Evolutionary conservation across 768 basidiomycete species (phyloP).

Genomic region (Fomitopsis serialis): DNA sequence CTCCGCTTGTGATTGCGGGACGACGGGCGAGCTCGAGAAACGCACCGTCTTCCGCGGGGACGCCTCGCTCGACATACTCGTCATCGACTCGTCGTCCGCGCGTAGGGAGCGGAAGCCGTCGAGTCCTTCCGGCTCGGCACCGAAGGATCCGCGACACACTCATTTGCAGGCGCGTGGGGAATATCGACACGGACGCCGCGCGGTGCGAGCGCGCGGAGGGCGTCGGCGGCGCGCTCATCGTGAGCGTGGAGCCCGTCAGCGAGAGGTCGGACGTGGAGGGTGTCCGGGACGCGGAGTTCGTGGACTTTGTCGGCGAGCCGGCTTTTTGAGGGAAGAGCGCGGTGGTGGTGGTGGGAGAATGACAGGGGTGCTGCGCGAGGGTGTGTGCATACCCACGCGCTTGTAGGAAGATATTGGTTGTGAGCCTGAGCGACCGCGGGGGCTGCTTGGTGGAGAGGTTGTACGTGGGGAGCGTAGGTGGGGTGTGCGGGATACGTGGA

Average conservation of each 20-base stretch:
- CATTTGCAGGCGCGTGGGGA: slow-evolving; percentile 31
- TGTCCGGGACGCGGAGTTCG: slow-evolving; percentile 23
- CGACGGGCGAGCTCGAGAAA: slow-evolving; percentile 32
- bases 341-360: slow-evolving; percentile 41
- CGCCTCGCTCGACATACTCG: slow-evolving; percentile 11
- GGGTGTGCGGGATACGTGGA: slow-evolving; percentile 72
- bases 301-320: slow-evolving; percentile 32
- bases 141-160: slow-evolving; percentile 51
- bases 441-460: background rate
- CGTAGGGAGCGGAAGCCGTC: slow-evolving; percentile 16
- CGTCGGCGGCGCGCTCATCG: slow-evolving; percentile 31
- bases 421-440: slow-evolving; percentile 2
- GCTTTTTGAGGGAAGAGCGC: slow-evolving; percentile 64
- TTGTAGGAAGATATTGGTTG: slow-evolving; percentile 1
- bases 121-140: slow-evolving; percentile 24
- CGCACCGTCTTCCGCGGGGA: slow-evolving; percentile 58
- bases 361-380: slow-evolving; percentile 11
- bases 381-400: background rate
- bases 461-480: slow-evolving; percentile 44
- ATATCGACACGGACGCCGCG: slow-evolving; percentile 11
- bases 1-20: background rate
- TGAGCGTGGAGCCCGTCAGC: slow-evolving; percentile 37
- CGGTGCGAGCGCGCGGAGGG: slow-evolving; percentile 18
- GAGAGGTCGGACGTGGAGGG: slow-evolving; percentile 35
- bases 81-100: slow-evolving; percentile 1